Base-by-base conservation (phyloP, 345 rosid species). In the Melaleuca quinquenervia region DNA sequence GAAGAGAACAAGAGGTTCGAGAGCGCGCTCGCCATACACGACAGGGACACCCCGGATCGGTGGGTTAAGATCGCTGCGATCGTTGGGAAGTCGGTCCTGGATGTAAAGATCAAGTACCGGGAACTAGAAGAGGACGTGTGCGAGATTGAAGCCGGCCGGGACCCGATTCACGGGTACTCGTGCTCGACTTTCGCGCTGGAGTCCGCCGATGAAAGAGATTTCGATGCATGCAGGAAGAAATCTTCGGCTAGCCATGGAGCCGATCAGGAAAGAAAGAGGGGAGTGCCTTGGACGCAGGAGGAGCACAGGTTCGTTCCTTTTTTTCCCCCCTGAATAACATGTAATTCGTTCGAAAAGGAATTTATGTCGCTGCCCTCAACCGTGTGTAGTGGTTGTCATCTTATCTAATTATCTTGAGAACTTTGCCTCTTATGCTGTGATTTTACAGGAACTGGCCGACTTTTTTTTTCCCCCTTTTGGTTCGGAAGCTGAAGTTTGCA, bases 211-310 rank as follows among this genome's bases (percentile, higher is more conserved):
- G 70, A 20, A 36, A 88, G 90, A 29, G 90, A 85, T 86, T 90
- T 89, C 82, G 92, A 93, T 54, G 89, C 87, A 0, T 88, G 54
- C 64, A 90, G 98, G 60, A 97, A 95, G 89, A 91, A 92, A 83
- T 58, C 95, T 85, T 82, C 54, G 20, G 91, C 90, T 52, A 84
- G 86, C 20, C 92, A 89, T 87, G 89, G 85, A 60, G 75, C 83
- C 88, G 64, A 97, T 85, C 98, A 96, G 18, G 98, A 94, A 84
- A 93, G 98, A 85, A 96, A 94, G 91, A 97, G 94, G 86, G 99
- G 98, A 6, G 95, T 95, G n/a, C 98, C 98, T 8, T 97, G 99
- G 99, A 97, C 99, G 24, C 95, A 97, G 88, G 98, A 95, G 53
- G 99, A 97, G 80, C 99, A 97, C 93, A 95, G 98, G 99, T 96